These are phyloP conservation scores for Lasiodiplodia gonubiensis DNA, from an alignment of 2,329 filamentous ascomycete species.

Conservation along the genomic window DNA sequence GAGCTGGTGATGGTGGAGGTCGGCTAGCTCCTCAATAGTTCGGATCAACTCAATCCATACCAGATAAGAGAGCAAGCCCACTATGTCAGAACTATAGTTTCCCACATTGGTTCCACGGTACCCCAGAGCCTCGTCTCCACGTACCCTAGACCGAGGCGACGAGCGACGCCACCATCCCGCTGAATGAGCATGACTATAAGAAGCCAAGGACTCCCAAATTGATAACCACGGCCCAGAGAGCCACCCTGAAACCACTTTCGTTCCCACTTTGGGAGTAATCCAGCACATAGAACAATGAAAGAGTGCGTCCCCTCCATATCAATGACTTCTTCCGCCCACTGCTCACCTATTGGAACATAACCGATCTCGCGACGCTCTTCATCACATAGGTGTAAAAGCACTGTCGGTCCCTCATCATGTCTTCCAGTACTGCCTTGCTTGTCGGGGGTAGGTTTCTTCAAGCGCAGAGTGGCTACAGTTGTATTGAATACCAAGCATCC, in stretches of 20 bases:
- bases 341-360: not conserved
- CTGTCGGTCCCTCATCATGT: not conserved
- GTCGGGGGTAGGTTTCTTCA: not conserved
- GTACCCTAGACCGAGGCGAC: not conserved
- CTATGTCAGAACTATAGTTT: not conserved
- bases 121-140: not conserved
- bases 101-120: not conserved
- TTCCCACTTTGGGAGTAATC: not conserved
- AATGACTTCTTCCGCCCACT: not conserved
- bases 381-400: not conserved
- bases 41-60: too few relatives aligned
- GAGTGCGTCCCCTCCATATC: not conserved
- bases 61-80: not conserved
- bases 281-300: not conserved
- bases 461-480: not conserved
- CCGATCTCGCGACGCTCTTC: not conserved
- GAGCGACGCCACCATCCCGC: not conserved
- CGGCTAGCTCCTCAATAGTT: too few relatives aligned
- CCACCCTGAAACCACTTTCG: not conserved
- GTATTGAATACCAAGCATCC: not conserved
- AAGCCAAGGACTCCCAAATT: not conserved
- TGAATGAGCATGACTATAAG: not conserved
- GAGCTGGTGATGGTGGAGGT: too few relatives aligned
- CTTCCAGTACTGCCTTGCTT: not conserved
- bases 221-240: too few relatives aligned